Base-by-base conservation (phyloP, 805 yeast species). In the Candida insectalens region DNA sequence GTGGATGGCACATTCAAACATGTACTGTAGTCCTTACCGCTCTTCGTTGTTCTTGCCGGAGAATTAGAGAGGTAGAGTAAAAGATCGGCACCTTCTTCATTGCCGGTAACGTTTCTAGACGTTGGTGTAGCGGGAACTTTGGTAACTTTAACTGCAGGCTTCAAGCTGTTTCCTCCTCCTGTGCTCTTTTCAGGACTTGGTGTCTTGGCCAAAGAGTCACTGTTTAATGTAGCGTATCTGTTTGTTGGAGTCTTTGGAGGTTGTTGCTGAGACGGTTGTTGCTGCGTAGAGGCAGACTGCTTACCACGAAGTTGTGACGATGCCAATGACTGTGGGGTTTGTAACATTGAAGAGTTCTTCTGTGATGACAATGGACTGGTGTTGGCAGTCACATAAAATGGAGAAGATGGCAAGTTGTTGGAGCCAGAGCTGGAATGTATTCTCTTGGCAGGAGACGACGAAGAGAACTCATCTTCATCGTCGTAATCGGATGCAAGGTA, bases 41-140 rank as follows among this genome's bases (percentile, higher is more conserved):
- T 49, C 27, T 40, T 46, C 1, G 43, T 28, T 1, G 53, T 46
- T 35, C 55, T 43, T 1, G 57, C 57, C 2, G 95, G 95, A 6
- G 92, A 81, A 5, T 88, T 80, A 2, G 95, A 94, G 44, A 84
- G 62, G 54, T 73, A 84, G 73, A 84, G 70, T 40, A 84, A 65
- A 40, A 84, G 59, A 51, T 80, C 89, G 1, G 94, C 95, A 10
- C 94, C 95, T 55, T 82, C 92, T 32, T 52, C 57, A 29, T 42
- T 49, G 13, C 55, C 60, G 28, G 46, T 44, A 10, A 33, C 33
- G 33, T 41, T 52, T 25, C 42, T 46, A 7, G 49, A 38, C 30
- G 44, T 46, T 12, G 62, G 62, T 2, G 61, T 57, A 31, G 50
- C 53, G 38, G 30, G 15, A 27, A 19, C 8, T 6, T 6, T 17